Base-by-base conservation (phyloP, 2,329 filamentous ascomycete species). In the Fusarium sp. region DNA sequence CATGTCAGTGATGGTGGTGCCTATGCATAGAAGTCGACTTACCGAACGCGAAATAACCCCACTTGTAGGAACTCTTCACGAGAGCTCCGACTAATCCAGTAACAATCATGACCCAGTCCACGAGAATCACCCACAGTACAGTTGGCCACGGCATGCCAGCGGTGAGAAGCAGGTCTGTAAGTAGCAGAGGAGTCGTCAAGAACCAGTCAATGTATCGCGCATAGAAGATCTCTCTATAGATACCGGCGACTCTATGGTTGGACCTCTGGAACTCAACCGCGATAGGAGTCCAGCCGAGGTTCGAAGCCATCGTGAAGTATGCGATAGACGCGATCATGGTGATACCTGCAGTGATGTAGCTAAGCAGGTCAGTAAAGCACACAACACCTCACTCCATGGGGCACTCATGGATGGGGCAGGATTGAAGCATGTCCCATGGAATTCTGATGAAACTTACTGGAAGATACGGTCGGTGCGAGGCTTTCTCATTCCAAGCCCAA, bases 91-190 rank as follows among this genome's bases (percentile, higher is more conserved):
- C 80, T 13, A 89, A 81, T 71, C 87, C 88, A 33, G 80, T 80
- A 1, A 79, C 71, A 14, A 78, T 72, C 85, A 87, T 89, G 71
- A 82, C 80, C 85, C 85, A 87, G 20, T 84, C 78, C 18, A 87
- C 79, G 61, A 82, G 77, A 50, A 89, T 79, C 51, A 87, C 83
- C 76, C 82, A 86, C 44, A 85, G 51, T 48, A 89, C 86, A 20
- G 85, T 88, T 20, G 87, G 83, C 86, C 87, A 89, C 0, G 86
- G 83, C 50, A 88, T 79, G 39, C 86, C 86, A 8, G 80, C 89
- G 1, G 90, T 91, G 26, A 93, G 83, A 45, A 92, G 83, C 5
- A 93, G 79, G 65, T 91, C 88, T 57, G 89, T 79, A 20, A 93
- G 85, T 12, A 93, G 82, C 3, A 93, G 82, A 38, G 91, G 90